phyloP scores from a whole-genome alignment of 2,329 filamentous ascomycete genomes.

The Fusarium gaditjirri region DNA sequence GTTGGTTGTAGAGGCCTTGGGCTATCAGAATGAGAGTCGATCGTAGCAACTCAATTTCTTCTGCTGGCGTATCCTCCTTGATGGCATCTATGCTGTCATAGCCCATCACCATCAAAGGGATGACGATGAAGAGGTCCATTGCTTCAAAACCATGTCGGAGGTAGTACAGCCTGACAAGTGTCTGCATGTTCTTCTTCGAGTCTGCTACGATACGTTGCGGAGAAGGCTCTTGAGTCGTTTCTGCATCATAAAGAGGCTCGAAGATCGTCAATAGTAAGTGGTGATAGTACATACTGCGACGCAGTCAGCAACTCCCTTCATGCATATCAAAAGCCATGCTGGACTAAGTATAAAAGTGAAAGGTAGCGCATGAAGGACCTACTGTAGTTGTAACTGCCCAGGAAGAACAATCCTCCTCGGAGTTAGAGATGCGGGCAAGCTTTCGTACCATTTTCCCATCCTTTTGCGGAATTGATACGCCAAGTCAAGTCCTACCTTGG shows the following conservation, averaged over 20 bases:
- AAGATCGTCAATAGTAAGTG: slow-evolving; percentile 43
- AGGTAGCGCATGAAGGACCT: slow-evolving; percentile 16
- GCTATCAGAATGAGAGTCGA: slow-evolving; percentile 50
- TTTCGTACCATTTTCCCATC: slow-evolving; percentile 45
- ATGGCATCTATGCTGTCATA: slow-evolving; percentile 45
- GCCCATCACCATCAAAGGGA: slow-evolving; percentile 48
- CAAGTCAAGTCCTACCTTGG: slow-evolving; percentile 21
- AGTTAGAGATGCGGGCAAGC: slow-evolving; percentile 41
- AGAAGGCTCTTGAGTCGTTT: background rate
- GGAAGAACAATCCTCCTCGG: slow-evolving; percentile 48
- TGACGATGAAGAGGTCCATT: slow-evolving; percentile 46
- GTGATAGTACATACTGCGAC: slow-evolving; percentile 38
- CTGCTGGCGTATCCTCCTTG: background rate
- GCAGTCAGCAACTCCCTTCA: background rate
- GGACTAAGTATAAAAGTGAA: background rate
- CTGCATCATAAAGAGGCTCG: slow-evolving; percentile 36
- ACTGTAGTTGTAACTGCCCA: slow-evolving; percentile 52
- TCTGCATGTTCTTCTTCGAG: slow-evolving; percentile 36
- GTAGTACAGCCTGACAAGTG: slow-evolving; percentile 46
- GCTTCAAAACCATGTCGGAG: slow-evolving; percentile 49
- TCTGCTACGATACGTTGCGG: slow-evolving; percentile 37
- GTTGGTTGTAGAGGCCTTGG: slow-evolving; percentile 49
- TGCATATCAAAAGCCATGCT: background rate
- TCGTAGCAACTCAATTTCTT: slow-evolving; percentile 42
- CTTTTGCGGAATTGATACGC: slow-evolving; percentile 36